Conservation (phyloP, 805 yeast species). For the Yamadazyma philogaea region DNA sequence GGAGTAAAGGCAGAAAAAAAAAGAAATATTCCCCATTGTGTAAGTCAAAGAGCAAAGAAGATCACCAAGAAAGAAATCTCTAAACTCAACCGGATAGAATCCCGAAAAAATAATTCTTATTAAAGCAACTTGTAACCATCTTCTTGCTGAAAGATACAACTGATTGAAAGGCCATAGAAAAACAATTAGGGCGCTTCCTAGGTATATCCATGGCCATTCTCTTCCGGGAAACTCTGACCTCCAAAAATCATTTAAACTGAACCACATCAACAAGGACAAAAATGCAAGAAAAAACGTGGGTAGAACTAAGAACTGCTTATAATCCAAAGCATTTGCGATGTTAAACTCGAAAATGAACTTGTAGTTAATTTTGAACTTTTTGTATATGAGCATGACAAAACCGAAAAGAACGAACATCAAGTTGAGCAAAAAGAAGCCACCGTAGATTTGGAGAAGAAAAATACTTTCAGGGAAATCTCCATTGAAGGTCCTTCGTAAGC, state of each 20-base stretch:
- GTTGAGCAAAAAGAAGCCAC: constrained; percentile 71
- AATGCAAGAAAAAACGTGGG: constrained; percentile 59
- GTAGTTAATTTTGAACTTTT: constrained; percentile 74
- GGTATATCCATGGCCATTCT: constrained; percentile 77
- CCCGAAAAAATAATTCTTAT: constrained; percentile 80
- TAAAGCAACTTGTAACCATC: constrained; percentile 70
- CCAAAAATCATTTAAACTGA: constrained; percentile 72
- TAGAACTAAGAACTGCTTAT: constrained; percentile 59
- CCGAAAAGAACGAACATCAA: constrained; percentile 64
- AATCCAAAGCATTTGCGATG: constrained; percentile 62
- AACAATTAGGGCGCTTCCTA: constrained; percentile 48
- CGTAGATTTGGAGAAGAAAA: constrained; percentile 83
- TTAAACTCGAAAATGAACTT: constrained; percentile 89
- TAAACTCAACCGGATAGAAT: constrained; percentile 88
- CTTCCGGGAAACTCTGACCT: constrained; percentile 56
- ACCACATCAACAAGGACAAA: constrained; percentile 64
- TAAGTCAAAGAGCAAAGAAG: constrained; percentile 85
- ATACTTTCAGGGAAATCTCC: constrained; percentile 52
- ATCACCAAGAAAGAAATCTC: constrained; percentile 93
- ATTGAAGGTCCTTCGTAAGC: constrained; percentile 38
- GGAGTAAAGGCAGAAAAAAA: constrained; percentile 80
- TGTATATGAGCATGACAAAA: constrained; percentile 71
- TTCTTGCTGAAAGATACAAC: constrained; percentile 59
- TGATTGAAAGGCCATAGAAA: constrained; percentile 62
- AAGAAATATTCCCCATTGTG: constrained; percentile 77